Percentiles rank a stretch among this genome's conserved stretches.
phyloP scores from a whole-genome alignment of 495 filamentous ascomycete genomes.

The Penicillium soppii region DNA sequence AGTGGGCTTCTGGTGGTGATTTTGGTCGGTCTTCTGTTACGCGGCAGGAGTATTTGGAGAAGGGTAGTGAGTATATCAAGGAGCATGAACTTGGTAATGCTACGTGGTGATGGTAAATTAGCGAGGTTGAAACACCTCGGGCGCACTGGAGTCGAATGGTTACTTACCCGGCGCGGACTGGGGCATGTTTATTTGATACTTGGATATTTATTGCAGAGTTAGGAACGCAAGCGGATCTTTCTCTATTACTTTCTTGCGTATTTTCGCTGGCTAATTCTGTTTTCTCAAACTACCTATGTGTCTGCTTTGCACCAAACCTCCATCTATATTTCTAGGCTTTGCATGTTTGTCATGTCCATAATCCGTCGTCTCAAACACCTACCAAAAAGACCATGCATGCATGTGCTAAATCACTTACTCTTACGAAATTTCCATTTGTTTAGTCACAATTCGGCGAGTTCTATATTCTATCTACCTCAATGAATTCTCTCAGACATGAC shows the following conservation, averaged over 20 bases:
- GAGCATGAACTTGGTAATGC: slow-evolving; percentile 81
- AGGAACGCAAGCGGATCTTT: neutral
- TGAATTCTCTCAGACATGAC: neutral
- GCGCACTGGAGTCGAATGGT: slow-evolving; percentile 27
- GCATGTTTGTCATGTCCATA: too few species aligned
- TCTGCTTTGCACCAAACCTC: too few species aligned
- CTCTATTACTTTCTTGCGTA: neutral
- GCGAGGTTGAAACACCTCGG: slow-evolving; percentile 7
- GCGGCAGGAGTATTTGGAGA: slow-evolving; percentile 78
- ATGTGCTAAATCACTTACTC: too few species aligned
- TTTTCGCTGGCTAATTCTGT: too few species aligned
- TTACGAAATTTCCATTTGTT: too few species aligned
- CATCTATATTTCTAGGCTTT: too few species aligned
- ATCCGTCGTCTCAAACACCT: too few species aligned
- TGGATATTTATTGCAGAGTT: neutral
- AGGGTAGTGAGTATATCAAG: slow-evolving; percentile 84
- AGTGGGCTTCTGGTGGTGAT: slow-evolving; percentile 58
- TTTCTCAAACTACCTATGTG: too few species aligned
- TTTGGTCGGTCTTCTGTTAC: slow-evolving; percentile 51
- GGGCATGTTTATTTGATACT: slow-evolving; percentile 11
- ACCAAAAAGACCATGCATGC: too few species aligned
- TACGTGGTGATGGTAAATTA: slow-evolving; percentile 27
- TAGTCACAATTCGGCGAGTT: too few species aligned
- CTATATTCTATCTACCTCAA: neutral
- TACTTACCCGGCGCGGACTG: slow-evolving; percentile 2